Percentiles rank a stretch among this genome's conserved stretches.
Evolutionary conservation across 805 yeast species (phyloP).

Genomic region (Middelhovenomyces tepae): DNA sequence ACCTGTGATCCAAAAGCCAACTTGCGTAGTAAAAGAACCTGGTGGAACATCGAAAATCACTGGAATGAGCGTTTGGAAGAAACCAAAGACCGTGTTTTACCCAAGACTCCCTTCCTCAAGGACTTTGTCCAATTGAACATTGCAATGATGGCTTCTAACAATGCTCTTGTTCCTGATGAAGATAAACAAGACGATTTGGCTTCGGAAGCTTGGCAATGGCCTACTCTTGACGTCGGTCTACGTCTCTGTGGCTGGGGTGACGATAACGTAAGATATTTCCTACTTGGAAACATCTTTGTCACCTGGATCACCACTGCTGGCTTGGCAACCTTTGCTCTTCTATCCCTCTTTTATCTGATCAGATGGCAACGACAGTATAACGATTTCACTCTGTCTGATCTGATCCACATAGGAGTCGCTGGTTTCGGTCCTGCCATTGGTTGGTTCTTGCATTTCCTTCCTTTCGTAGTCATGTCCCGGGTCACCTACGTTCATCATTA

Average conservation of each 20-base stretch:
- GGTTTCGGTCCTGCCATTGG: conserved; percentile 83
- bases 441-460: conserved; percentile 82
- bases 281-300: conserved; percentile 56
- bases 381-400: conserved; percentile 34
- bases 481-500: conserved; percentile 96
- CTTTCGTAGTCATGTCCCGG: conserved; percentile 90
- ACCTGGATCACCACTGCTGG: conserved; percentile 56
- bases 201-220: conserved; percentile 81
- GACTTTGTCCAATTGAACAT: conserved; percentile 66
- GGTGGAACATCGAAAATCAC: conserved; percentile 79
- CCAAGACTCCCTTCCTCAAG: conserved; percentile 47
- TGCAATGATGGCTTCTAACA: conserved; percentile 79
- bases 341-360: conserved; percentile 30
- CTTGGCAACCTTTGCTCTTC: conserved; percentile 35
- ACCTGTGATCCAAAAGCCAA: conserved; percentile 50
- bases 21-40: conserved; percentile 50
- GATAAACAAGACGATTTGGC: conserved; percentile 67
- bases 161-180: conserved; percentile 69
- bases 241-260: conserved; percentile 70
- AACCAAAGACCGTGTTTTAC: conserved; percentile 32
- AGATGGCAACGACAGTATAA: conserved; percentile 67
- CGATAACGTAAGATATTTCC: conserved; percentile 47
- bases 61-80: conserved; percentile 41
- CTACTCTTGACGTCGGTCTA: conserved; percentile 55
- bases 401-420: conserved; percentile 43